phyloP scores from a whole-genome alignment of 2,329 filamentous ascomycete genomes.

The Stylonectria norvegica region DNA sequence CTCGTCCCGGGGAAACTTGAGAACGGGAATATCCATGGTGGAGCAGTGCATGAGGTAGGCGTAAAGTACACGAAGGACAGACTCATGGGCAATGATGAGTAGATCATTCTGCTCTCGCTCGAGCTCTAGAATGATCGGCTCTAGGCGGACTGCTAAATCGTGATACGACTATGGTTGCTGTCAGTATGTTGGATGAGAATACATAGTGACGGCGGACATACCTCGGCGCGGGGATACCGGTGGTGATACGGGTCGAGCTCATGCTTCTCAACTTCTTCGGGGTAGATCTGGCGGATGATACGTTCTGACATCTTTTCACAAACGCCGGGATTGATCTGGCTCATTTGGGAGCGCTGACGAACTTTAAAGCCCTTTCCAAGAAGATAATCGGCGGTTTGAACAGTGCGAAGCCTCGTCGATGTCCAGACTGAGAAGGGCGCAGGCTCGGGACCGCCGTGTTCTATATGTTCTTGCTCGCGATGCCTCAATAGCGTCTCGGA shows the following conservation, averaged over 20 bases:
- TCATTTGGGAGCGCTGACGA: constrained; percentile 91
- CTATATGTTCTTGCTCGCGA: constrained; percentile 74
- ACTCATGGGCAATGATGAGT: constrained; percentile 97
- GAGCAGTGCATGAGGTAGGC: constrained; percentile 99
- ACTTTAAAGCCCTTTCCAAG: constrained; percentile 78
- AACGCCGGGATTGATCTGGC: constrained; percentile 92
- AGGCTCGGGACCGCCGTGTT: constrained; percentile 63
- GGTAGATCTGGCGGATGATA: constrained; percentile 76
- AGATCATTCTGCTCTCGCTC: constrained; percentile 96
- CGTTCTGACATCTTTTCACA: constrained; percentile 90
- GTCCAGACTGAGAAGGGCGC: constrained; percentile 92
- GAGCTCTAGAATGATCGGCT: constrained; percentile 95
- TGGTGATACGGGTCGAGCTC: constrained; percentile 95
- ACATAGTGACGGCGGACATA: constrained; percentile 32
- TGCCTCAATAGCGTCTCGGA: constrained; percentile 78
- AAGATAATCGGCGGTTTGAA: constrained; percentile 85
- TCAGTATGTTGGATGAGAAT: constrained; percentile 25
- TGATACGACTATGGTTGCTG: constrained; percentile 73
- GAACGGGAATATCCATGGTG: constrained; percentile 85
- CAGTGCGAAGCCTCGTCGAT: constrained; percentile 82
- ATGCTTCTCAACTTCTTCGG: constrained; percentile 89
- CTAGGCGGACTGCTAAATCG: constrained; percentile 93
- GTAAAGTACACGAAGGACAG: constrained; percentile 93
- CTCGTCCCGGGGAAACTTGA: constrained; percentile 92
- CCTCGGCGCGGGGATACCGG: constrained; percentile 90